Percentiles rank a stretch among this genome's conserved stretches.
Conservation (phyloP, 495 filamentous ascomycete genomes). For the Annulohypoxylon maeteangense region DNA sequence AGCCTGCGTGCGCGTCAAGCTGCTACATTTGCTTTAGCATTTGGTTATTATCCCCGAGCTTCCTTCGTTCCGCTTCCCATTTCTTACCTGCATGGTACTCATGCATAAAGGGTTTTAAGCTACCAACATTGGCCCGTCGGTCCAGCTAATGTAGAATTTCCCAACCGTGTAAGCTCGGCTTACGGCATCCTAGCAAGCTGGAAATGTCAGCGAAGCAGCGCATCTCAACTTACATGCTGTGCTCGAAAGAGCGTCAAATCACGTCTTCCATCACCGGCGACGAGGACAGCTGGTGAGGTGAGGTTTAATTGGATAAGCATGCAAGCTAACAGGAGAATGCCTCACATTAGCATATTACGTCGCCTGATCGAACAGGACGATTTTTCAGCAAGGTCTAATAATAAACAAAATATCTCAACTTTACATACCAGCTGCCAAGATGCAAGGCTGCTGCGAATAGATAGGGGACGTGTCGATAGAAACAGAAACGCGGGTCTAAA, state of each 20-base stretch:
- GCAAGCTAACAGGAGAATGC: conserved; percentile 22
- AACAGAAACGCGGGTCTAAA: conserved; percentile 14
- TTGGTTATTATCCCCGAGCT: conserved; percentile 28
- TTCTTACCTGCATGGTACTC: conserved; percentile 39
- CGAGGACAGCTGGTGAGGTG: background rate
- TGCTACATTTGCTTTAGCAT: conserved; percentile 23
- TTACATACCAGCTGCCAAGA: conserved; percentile 24
- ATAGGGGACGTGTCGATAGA: conserved; percentile 30
- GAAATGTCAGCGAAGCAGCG: conserved; percentile 32
- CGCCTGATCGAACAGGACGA: conserved; percentile 27
- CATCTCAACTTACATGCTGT: conserved; percentile 6
- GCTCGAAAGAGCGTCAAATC: conserved; percentile 14
- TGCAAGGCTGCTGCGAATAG: conserved; percentile 41
- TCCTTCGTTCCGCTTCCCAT: conserved; percentile 22
- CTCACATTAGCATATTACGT: conserved; percentile 32
- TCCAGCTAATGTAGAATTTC: conserved; percentile 9
- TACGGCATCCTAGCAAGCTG: conserved; percentile 34
- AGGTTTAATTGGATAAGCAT: conserved; percentile 18
- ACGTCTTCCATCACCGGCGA: conserved; percentile 21
- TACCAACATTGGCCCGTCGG: conserved; percentile 35
- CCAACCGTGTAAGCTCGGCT: conserved; percentile 36
- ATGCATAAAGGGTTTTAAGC: conserved; percentile 37
- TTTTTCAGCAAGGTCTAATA: conserved; percentile 29
- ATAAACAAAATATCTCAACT: conserved; percentile 35
- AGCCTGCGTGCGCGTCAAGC: conserved; percentile 36